Conservation (phyloP, 306 rosid genomes). For the Pyrus bretschneideri region DNA sequence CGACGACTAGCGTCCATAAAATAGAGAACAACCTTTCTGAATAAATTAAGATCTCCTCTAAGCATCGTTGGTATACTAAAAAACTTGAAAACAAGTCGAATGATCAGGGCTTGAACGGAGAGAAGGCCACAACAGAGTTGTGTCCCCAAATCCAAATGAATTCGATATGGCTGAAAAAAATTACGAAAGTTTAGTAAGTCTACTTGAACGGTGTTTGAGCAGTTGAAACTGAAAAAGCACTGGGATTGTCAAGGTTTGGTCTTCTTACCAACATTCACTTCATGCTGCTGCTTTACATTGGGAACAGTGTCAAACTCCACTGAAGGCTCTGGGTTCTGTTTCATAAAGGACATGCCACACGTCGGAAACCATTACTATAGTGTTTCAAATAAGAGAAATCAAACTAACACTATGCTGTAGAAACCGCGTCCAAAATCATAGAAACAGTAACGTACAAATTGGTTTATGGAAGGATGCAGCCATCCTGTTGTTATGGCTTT, state of each 20-base stretch:
- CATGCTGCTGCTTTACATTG: slow-evolving; percentile 74
- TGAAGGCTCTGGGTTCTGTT: slow-evolving; percentile 89
- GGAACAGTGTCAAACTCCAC: slow-evolving; percentile 94
- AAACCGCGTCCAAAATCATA: not conserved
- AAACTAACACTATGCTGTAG: not conserved
- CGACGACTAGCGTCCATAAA: slow-evolving; percentile 5
- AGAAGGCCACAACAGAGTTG: slow-evolving; percentile 89
- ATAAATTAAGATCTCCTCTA: slow-evolving; percentile 30
- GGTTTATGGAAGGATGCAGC: slow-evolving; percentile 95
- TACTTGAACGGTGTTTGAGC: slow-evolving; percentile 2
- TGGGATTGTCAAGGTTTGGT: slow-evolving; percentile 6
- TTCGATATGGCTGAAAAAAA: slow-evolving; percentile 73
- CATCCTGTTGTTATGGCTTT: slow-evolving; percentile 95
- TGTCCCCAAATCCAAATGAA: slow-evolving; percentile 99
- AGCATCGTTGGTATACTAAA: slow-evolving; percentile 21
- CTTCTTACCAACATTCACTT: slow-evolving; percentile 82
- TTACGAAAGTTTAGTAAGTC: not conserved
- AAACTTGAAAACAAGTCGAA: slow-evolving; percentile 24
- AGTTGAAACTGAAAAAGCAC: not conserved
- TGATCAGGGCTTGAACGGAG: slow-evolving; percentile 82
- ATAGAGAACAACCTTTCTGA: slow-evolving; percentile 12
- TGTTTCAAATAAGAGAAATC: not conserved
- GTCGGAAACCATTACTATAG: slow-evolving; percentile 7
- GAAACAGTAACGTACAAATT: slow-evolving; percentile 57
- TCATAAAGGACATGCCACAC: slow-evolving; percentile 6